phyloP scores from a whole-genome alignment of 2,329 filamentous ascomycete genomes.

The Trichophyton verrucosum region DNA sequence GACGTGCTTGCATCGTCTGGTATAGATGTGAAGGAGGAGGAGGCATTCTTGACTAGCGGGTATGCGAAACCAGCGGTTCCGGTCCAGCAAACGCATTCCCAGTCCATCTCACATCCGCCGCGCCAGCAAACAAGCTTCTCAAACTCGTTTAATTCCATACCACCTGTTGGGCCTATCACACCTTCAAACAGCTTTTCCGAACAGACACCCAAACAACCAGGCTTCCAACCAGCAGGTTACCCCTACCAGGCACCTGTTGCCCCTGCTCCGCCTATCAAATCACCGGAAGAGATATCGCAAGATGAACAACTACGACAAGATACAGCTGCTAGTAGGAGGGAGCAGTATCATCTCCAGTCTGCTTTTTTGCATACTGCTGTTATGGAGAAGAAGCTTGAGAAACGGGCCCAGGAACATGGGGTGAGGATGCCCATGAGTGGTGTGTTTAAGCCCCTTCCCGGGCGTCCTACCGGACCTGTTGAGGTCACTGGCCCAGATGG shows the following conservation, averaged over 20 bases:
- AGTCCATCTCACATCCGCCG: conserved; percentile 6
- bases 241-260: conserved; percentile 54
- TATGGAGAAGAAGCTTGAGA: conserved; percentile 43
- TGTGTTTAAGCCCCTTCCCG: conserved; percentile 32
- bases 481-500: conserved; percentile 50
- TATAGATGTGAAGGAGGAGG: conserved; percentile 76
- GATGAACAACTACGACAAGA: conserved; percentile 51
- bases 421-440: conserved; percentile 47
- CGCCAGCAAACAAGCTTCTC: conserved; percentile 32
- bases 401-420: conserved; percentile 47
- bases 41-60: conserved; percentile 59
- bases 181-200: conserved; percentile 39
- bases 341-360: conserved; percentile 59
- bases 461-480: conserved; percentile 30
- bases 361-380: conserved; percentile 57
- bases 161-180: conserved; percentile 29
- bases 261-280: conserved; percentile 24
- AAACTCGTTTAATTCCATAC: conserved; percentile 29
- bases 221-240: conserved; percentile 43
- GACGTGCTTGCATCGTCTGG: conserved; percentile 76
- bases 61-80: conserved; percentile 35
- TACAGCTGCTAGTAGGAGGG: conserved; percentile 49
- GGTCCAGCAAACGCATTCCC: conserved; percentile 35
- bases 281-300: conserved; percentile 8
- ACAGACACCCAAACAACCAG: conserved; percentile 39